These are phyloP conservation scores for Cornus florida DNA, from an alignment of 148 eudicot genomes.

Conservation along the genomic window DNA sequence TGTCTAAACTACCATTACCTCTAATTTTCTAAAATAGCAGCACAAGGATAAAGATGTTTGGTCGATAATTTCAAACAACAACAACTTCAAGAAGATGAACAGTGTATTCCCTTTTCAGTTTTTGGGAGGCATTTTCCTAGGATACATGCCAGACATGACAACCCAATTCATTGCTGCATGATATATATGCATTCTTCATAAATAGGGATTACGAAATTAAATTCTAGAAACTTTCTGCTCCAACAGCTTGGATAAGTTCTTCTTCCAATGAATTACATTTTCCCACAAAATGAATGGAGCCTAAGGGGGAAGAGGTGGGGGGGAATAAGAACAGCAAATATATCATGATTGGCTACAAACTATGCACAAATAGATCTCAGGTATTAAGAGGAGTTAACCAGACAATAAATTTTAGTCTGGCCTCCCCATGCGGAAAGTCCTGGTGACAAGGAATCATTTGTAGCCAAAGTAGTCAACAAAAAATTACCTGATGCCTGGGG, in stretches of 20 bases:
- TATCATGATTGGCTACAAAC: background rate
- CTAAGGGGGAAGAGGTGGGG: background rate
- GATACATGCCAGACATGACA: background rate
- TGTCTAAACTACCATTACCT: background rate
- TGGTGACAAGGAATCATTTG: background rate
- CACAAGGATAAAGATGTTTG: background rate
- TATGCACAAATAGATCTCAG: background rate
- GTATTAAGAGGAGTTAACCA: background rate
- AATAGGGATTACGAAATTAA: background rate
- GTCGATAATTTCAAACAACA: background rate
- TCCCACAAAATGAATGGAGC: background rate
- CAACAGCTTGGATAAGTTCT: background rate
- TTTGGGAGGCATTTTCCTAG: background rate
- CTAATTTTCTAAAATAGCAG: background rate
- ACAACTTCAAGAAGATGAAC: background rate
- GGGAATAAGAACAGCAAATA: background rate
- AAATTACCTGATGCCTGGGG: constrained; percentile 63
- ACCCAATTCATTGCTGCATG: background rate
- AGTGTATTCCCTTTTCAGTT: background rate
- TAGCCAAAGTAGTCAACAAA: background rate
- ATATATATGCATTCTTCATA: background rate
- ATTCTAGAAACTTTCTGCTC: background rate
- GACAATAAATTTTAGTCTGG: background rate
- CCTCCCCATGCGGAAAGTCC: background rate
- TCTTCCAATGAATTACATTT: background rate